These are phyloP conservation scores for Maudiozyma bulderi DNA, from an alignment of 805 yeast species.

Conservation along the genomic window DNA sequence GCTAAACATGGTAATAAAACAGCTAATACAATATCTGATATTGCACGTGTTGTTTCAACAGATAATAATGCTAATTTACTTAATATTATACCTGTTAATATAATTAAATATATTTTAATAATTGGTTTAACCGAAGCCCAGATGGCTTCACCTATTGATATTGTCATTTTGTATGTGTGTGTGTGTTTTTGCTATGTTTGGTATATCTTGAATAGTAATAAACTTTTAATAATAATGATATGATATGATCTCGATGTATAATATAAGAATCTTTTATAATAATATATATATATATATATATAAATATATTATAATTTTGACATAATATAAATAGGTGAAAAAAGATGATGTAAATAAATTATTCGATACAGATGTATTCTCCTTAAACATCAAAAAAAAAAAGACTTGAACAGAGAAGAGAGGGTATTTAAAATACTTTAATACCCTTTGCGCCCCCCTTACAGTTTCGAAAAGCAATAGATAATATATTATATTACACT, in stretches of 20 bases:
- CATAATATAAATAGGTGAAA: no score
- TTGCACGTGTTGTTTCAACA: constrained; percentile 51
- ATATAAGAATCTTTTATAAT: no score
- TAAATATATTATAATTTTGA: no score
- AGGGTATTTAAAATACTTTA: no score
- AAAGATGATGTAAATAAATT: no score
- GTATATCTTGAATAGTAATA: not conserved
- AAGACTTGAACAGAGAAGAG: not conserved
- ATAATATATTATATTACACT: no score
- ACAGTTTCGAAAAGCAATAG: no score
- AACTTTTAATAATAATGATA: no score
- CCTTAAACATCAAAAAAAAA: not conserved
- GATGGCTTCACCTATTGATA: constrained; percentile 26
- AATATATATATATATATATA: no score
- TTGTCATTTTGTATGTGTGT: constrained; percentile 10
- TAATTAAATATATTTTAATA: constrained; percentile 62
- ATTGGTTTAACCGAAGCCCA: constrained; percentile 63
- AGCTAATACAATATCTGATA: constrained; percentile 54
- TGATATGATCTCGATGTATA: not conserved
- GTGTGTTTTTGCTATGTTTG: no score
- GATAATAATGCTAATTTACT: constrained; percentile 50
- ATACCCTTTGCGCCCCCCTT: no score
- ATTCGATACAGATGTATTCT: not conserved
- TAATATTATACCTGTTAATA: constrained; percentile 50
- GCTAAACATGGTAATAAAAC: constrained; percentile 59